These are phyloP conservation scores for Wickerhamomyces xylosicus DNA, from an alignment of 805 yeast genomes.

Conservation along the genomic window DNA sequence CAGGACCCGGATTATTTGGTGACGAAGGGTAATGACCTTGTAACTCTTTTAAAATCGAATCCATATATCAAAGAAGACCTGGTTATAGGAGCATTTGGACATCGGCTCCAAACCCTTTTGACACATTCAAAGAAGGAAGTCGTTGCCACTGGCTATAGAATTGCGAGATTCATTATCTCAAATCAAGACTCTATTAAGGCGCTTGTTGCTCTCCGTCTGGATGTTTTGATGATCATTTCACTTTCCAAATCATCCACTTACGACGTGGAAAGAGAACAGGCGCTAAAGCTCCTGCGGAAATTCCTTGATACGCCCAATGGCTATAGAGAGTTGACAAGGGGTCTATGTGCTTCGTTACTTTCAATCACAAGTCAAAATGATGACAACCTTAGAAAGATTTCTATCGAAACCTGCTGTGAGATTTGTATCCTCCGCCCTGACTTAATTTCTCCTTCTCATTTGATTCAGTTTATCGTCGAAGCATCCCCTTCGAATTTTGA, in stretches of 20 bases:
- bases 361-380: conserved; percentile 46
- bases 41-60: conserved; percentile 40
- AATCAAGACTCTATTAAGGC: conserved; percentile 42
- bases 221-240: conserved; percentile 53
- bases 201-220: conserved; percentile 45
- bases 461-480: conserved; percentile 39
- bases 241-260: conserved; percentile 45
- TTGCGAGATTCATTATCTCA: conserved; percentile 54
- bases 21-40: conserved; percentile 56
- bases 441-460: conserved; percentile 26
- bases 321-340: conserved; percentile 40
- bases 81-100: conserved; percentile 44
- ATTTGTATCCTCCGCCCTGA: conserved; percentile 34
- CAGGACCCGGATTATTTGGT: conserved; percentile 40
- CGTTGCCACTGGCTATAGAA: conserved; percentile 65
- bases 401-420: conserved; percentile 46
- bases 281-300: conserved; percentile 57
- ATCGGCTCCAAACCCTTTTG: conserved; percentile 49
- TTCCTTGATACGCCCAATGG: conserved; percentile 50
- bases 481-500: conserved; percentile 31
- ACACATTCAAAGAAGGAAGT: conserved; percentile 49
- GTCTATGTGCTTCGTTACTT: conserved; percentile 58
- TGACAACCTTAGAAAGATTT: conserved; percentile 38
- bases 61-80: conserved; percentile 59
- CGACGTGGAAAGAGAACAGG: conserved; percentile 65